Evolutionary conservation across 2,329 filamentous ascomycete species (phyloP), one percentile per base, ranked within the genome.

Genomic region (Clarireedia paspali): DNA sequence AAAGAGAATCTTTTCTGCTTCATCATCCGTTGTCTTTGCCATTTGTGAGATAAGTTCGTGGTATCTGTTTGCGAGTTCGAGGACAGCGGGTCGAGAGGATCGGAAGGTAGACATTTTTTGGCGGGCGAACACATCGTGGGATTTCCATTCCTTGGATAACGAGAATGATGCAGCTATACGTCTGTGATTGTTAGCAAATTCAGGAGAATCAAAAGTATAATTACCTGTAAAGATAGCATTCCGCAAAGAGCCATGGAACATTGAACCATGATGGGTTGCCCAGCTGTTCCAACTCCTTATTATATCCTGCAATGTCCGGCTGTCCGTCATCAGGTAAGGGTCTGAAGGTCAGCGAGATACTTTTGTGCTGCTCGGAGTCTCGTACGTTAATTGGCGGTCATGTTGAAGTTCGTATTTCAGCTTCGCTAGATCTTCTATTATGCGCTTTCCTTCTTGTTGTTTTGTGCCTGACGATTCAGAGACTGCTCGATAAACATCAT

Each of bases 381-480:
- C 81, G 60, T 77, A 92, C 88, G 80, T 85, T 64, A 97, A 72
- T 60, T 82, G 76, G 45, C 91, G 83, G 71, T 96, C 85, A 69
- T 99, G 94, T 70, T 96, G 89, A 46, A 97, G 75, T 73, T 97
- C 92, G 73, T 97, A 96, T 74, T 99, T 99, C 66, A 99, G 78
- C 62, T 79, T 81, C 5, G 86, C 87, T 12, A 99, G 78, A 63
- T 87, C 81, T 68, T 88, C 83, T 44, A 95, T 80, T 58, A 99
- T 91, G 64, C 76, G 77, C 76, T 96, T 96, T 66, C 94, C 94
- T 71, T 97, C 94, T 24, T 81, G 80, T 36, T 78, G 72, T 68
- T 87, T 87, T 57, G 83, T 72, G 51, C 89, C 82, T 45, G 55
- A 60, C 5, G 59, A 62, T 38, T 80, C 76, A 36, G 77, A 75